Evolutionary conservation across 129 eudicot species (phyloP).

Genomic region (Tagetes patula): DNA sequence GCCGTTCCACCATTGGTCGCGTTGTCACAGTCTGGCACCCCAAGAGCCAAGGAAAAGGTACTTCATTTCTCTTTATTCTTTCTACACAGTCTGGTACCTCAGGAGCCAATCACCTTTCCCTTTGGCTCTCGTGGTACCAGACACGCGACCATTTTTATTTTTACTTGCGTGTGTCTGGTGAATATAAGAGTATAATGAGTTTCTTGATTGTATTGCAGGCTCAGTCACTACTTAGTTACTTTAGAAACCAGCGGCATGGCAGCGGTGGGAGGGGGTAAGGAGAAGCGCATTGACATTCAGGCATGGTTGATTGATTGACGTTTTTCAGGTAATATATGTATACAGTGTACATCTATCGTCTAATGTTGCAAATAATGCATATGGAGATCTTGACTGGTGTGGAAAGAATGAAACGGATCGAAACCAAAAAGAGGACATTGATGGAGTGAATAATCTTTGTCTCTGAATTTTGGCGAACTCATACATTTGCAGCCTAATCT

Average conservation of each 20-base stretch:
- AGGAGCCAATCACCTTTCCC: no score
- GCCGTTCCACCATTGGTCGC: conserved; percentile 88
- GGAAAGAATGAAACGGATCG: neutral
- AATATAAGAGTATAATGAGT: neutral
- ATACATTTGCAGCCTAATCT: conserved; percentile 33
- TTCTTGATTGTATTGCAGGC: conserved; percentile 58
- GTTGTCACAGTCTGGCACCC: conserved; percentile 85
- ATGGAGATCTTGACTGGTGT: conserved; percentile 38
- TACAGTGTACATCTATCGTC: conserved; percentile 41
- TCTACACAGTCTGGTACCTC: no score
- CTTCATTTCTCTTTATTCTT: neutral
- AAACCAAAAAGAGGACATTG: conserved; percentile 23
- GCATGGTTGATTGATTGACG: conserved; percentile 7
- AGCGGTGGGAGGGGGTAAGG: conserved; percentile 63
- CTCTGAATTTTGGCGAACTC: conserved; percentile 32
- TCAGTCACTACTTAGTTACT: conserved; percentile 69
- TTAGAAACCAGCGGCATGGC: conserved; percentile 78
- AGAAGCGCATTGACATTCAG: neutral
- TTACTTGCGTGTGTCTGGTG: neutral
- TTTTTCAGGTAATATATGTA: conserved; percentile 38
- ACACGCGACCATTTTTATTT: neutral
- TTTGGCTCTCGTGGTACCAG: no score
- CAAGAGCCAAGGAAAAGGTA: conserved; percentile 90
- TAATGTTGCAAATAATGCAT: conserved; percentile 46
- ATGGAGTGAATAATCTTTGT: conserved; percentile 13